Evolutionary conservation across 352 stramenopile species (phyloP).

Genomic region (Pythium angustatum): DNA sequence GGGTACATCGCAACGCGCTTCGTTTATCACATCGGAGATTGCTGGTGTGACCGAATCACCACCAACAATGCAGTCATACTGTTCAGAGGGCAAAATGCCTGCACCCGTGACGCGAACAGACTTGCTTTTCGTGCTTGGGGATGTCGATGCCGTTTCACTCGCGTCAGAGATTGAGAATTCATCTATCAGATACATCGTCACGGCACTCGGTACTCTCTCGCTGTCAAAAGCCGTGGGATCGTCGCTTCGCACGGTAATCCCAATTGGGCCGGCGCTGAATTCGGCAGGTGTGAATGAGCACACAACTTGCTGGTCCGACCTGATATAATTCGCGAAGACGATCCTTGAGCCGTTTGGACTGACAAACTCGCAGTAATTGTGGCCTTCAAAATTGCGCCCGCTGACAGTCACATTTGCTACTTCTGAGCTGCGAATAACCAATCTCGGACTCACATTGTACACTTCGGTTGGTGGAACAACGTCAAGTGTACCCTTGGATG

Average conservation of each 20-base stretch:
- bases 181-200: constrained; percentile 13
- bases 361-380: constrained; percentile 19
- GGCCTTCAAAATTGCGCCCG: constrained; percentile 17
- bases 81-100: constrained; percentile 21
- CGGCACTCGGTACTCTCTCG: background rate
- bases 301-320: background rate
- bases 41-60: background rate
- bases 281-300: constrained; percentile 2
- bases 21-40: background rate
- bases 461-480: constrained; percentile 13
- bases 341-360: background rate
- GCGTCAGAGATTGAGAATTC: constrained; percentile 7
- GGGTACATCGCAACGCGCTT: constrained; percentile 16
- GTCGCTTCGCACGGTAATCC: background rate
- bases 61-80: constrained; percentile 25
- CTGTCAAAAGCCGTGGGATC: background rate
- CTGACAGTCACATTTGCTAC: constrained; percentile 10
- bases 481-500: background rate
- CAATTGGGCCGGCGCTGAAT: background rate
- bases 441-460: constrained; percentile 6
- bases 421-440: background rate
- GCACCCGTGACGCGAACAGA: constrained; percentile 13
- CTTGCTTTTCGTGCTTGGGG: background rate
- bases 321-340: background rate
- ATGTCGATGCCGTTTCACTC: background rate